Percentiles rank a stretch among this genome's conserved stretches.
Evolutionary conservation across 805 yeast genomes (phyloP).

Genomic region (Kodamaea jinghongensis): DNA sequence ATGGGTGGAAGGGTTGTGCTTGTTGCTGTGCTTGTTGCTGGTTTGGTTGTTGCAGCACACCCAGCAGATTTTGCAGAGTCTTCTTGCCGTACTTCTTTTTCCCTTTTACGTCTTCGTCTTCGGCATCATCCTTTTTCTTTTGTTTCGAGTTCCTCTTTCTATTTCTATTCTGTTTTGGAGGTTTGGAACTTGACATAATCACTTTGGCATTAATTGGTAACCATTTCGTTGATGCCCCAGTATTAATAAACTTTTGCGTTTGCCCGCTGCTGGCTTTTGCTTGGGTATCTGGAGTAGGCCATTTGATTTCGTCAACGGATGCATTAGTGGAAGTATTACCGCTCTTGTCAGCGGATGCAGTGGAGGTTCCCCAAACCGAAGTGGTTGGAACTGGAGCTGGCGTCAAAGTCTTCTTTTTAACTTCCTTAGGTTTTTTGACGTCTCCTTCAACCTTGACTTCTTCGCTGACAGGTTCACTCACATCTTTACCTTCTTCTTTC

Average conservation of each 20-base stretch:
- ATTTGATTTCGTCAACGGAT: constrained; percentile 39
- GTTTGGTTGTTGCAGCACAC: constrained; percentile 7
- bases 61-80: neutral
- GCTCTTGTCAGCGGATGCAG: constrained; percentile 13
- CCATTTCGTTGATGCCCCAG: constrained; percentile 40
- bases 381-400: constrained; percentile 47
- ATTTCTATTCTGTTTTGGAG: constrained; percentile 19
- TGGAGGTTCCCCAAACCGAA: constrained; percentile 40
- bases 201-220: constrained; percentile 45
- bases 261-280: constrained; percentile 11
- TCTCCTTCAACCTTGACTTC: constrained; percentile 11
- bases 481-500: constrained; percentile 7
- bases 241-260: constrained; percentile 38
- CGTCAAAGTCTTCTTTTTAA: constrained; percentile 32
- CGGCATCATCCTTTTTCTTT: constrained; percentile 7
- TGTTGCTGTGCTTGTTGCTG: constrained; percentile 1
- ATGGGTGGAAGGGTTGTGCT: neutral
- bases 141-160: constrained; percentile 11
- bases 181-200: constrained; percentile 37
- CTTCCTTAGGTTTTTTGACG: constrained; percentile 17
- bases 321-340: constrained; percentile 8
- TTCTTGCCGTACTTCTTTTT: constrained; percentile 15
- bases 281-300: constrained; percentile 42
- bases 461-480: constrained; percentile 6
- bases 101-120: constrained; percentile 2